A percentile compares a stretch with the other conserved stretches of the same genome.
phyloP scores from a whole-genome alignment of 495 filamentous ascomycete species.

The Neurospora sp. region DNA sequence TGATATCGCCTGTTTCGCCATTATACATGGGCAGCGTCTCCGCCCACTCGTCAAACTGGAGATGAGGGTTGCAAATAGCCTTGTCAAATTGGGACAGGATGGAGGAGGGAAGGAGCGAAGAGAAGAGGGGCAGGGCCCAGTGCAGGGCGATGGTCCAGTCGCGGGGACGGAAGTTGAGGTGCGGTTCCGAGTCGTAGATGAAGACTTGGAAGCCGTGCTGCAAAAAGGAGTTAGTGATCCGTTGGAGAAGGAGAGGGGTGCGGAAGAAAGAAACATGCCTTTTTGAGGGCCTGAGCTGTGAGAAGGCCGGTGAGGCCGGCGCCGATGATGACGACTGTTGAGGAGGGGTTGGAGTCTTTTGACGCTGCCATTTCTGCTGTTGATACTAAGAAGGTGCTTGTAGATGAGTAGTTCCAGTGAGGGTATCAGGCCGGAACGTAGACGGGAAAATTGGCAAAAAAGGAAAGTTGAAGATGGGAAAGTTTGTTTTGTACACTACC shows the following conservation, averaged over 20 bases:
- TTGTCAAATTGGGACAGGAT: slow-evolving; percentile 27
- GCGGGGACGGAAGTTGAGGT: slow-evolving; percentile 29
- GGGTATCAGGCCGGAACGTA: neutral
- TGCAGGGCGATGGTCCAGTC: slow-evolving; percentile 51
- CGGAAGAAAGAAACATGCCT: slow-evolving; percentile 11
- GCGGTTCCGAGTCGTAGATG: slow-evolving; percentile 36
- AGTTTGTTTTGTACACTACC: neutral
- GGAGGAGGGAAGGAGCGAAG: slow-evolving; percentile 24
- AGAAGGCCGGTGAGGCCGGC: slow-evolving; percentile 40
- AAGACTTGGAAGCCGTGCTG: slow-evolving; percentile 40
- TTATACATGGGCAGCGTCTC: slow-evolving; percentile 35
- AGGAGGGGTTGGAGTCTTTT: neutral
- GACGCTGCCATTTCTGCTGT: neutral
- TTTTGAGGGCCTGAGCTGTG: slow-evolving; percentile 36
- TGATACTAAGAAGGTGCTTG: neutral
- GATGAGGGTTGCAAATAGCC: slow-evolving; percentile 30
- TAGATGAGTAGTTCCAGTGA: neutral
- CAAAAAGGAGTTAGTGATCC: neutral
- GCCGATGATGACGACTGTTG: slow-evolving; percentile 33
- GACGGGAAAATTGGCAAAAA: neutral
- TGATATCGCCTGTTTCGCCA: slow-evolving; percentile 35
- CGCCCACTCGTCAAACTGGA: slow-evolving; percentile 17
- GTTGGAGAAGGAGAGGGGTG: too few species aligned
- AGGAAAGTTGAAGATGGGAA: neutral
- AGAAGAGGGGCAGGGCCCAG: slow-evolving; percentile 33